Evolutionary conservation across 495 filamentous ascomycete species (phyloP).

Genomic region (Penicillium angulare): DNA sequence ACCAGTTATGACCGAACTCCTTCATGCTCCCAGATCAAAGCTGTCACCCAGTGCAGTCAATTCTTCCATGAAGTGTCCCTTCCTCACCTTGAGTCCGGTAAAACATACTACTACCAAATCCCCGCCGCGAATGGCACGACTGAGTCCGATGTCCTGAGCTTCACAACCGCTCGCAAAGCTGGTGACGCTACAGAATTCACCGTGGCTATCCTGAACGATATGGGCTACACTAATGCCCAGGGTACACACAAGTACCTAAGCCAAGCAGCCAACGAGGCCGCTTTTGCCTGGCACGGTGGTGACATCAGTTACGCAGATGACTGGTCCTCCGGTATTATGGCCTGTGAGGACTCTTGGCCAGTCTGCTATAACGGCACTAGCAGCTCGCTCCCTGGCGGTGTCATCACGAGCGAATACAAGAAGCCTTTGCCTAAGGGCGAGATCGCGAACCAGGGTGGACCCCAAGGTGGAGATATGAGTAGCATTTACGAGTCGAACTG

Average conservation of each 20-base stretch:
- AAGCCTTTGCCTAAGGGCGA: conserved; percentile 47
- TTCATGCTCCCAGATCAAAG: conserved; percentile 42
- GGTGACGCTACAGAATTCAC: conserved; percentile 32
- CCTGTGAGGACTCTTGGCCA: conserved; percentile 47
- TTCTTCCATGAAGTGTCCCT: conserved; percentile 49
- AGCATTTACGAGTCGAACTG: conserved; percentile 49
- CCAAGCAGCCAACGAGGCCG: conserved; percentile 34
- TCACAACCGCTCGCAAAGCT: conserved; percentile 42
- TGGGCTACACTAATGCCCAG: conserved; percentile 50
- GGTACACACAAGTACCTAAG: conserved; percentile 45
- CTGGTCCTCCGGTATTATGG: conserved; percentile 50
- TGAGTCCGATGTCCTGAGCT: conserved; percentile 35
- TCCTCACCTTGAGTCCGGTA: conserved; percentile 33
- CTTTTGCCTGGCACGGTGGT: conserved; percentile 53
- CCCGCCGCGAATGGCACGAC: conserved; percentile 45
- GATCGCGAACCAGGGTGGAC: conserved; percentile 46
- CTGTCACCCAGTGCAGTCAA: conserved; percentile 50
- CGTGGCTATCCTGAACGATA: conserved; percentile 46
- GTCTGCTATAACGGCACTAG: conserved; percentile 54
- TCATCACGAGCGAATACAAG: conserved; percentile 36
- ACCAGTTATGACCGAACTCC: conserved; percentile 51
- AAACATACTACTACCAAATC: conserved; percentile 49
- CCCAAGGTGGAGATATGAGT: conserved; percentile 49
- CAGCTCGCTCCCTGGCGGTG: conserved; percentile 34
- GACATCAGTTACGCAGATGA: conserved; percentile 51